A percentile compares a stretch with the other conserved stretches of the same genome.
Conservation (phyloP, 2,329 filamentous ascomycete species). For the Lasiodiplodia citricola region DNA sequence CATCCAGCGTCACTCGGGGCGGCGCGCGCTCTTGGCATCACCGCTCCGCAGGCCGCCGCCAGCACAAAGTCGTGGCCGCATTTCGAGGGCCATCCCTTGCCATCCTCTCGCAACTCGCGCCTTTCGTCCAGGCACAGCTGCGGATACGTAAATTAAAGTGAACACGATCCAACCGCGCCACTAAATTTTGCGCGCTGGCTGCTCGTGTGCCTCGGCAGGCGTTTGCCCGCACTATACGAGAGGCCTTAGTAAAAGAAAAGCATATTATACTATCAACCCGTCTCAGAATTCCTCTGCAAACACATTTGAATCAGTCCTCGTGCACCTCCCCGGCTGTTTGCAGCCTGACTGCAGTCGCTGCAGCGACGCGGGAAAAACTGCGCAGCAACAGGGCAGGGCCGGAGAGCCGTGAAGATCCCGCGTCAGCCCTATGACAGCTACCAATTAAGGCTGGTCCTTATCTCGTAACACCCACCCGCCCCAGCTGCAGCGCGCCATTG, state of each 20-base stretch:
- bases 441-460: slow-evolving; percentile 21
- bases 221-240: background rate
- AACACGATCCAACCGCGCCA: background rate
- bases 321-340: background rate
- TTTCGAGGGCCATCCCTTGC: background rate
- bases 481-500: background rate
- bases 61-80: background rate
- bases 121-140: background rate
- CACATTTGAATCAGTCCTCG: background rate
- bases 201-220: background rate
- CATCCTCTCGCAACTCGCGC: background rate
- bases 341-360: background rate
- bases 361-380: background rate
- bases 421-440: slow-evolving; percentile 10
- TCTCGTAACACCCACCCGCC: slow-evolving; percentile 7
- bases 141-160: background rate
- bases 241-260: background rate
- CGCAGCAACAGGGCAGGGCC: background rate
- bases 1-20: slow-evolving; percentile 17
- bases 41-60: background rate
- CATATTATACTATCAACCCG: background rate
- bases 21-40: slow-evolving; percentile 2
- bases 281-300: slow-evolving; percentile 1
- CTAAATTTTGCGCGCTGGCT: background rate
- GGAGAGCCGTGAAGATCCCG: slow-evolving; percentile 11